Base-by-base conservation (phyloP, 1,139 yeast genomes). In the Saccharomycopsis phalli region DNA sequence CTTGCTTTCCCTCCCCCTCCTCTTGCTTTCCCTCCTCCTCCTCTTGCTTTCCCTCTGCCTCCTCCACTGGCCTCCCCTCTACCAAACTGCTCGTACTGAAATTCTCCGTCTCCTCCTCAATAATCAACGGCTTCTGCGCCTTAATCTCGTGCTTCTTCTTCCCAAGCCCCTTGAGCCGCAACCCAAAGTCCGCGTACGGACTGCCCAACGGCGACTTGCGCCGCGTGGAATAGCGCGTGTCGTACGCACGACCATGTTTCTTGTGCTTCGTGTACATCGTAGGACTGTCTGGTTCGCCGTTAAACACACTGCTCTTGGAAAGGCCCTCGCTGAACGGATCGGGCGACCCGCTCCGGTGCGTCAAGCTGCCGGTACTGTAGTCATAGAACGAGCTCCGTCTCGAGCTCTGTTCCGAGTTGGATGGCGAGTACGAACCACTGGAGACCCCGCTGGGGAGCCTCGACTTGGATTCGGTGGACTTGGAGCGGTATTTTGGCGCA, bases 301-400 rank as follows among this genome's bases (percentile, higher is more conserved):
- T 34, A 10, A 30, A 13, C 23, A 25, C 40, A 23, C 35, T 34
- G 6, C 32, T 36, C 4, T 35, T 22, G 28, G 29, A 26, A 10
- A 23, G 20, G 4, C 17, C 13, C 7, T 28, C 31, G n/a, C 38
- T 21, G 28, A 43, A 40, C 13, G 47, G 45, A 30, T 43, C 46
- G 8, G 46, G 46, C 4, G 44, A 40, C 26, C 39, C 39, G 28
- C 44, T 41, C 7, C 46, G 34, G 19, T 33, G 32, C 25, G 34
- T 41, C 16, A 38, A 30, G 20, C 40, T 38, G 10, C 61, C 55
- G 2, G 59, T 58, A 4, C 61, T 56, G 16, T 57, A 54, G 45
- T 63, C 68, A 45, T 63, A 63, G 32, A 63, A 55, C 2, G 69
- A 65, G 36, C 61, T 64, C 23, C 62, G 56, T 30, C 63, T 52